Percentiles rank a stretch among this genome's conserved stretches.
phyloP scores from a whole-genome alignment of 176 grass and related monocot genomes.

The Bromus sterilis region DNA sequence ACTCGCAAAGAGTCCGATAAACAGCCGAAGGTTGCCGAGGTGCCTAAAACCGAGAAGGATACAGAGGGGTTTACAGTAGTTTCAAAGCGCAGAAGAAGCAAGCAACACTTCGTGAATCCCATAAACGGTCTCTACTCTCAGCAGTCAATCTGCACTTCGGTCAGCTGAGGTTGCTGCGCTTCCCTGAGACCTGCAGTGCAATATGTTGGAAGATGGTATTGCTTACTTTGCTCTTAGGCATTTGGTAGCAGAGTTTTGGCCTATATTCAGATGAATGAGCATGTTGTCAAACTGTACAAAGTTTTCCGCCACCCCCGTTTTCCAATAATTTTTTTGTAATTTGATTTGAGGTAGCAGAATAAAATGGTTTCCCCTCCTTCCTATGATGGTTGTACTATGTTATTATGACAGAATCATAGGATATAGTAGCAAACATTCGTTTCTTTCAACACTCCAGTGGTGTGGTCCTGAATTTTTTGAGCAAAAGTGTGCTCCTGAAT shows the following conservation, averaged over 20 bases:
- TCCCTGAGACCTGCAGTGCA: constrained; percentile 7
- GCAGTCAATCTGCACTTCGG: constrained; percentile 82
- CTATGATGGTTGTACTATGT: background rate
- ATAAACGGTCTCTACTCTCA: constrained; percentile 67
- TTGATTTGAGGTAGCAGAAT: constrained; percentile 28
- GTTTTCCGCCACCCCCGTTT: background rate
- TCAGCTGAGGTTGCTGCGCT: constrained; percentile 28
- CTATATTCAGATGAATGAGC: constrained; percentile 12
- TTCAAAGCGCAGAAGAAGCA: constrained; percentile 75
- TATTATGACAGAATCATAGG: constrained; percentile 17
- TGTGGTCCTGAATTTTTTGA: background rate
- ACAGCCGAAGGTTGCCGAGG: constrained; percentile 9
- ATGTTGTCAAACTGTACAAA: constrained; percentile 49
- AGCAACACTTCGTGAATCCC: constrained; percentile 55
- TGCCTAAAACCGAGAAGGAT: constrained; percentile 45
- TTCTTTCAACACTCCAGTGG: background rate
- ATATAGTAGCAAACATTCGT: constrained; percentile 7
- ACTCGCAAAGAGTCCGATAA: constrained; percentile 22
- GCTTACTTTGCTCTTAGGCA: constrained; percentile 27
- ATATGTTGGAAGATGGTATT: constrained; percentile 28
- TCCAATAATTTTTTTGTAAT: constrained; percentile 17
- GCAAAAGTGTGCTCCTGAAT: too few species aligned
- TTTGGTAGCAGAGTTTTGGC: constrained; percentile 30
- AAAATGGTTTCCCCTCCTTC: constrained; percentile 1
- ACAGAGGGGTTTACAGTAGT: constrained; percentile 83